Evolutionary conservation across 2,329 filamentous ascomycete species (phyloP).

Genomic region (Penicillium corylophilum): DNA sequence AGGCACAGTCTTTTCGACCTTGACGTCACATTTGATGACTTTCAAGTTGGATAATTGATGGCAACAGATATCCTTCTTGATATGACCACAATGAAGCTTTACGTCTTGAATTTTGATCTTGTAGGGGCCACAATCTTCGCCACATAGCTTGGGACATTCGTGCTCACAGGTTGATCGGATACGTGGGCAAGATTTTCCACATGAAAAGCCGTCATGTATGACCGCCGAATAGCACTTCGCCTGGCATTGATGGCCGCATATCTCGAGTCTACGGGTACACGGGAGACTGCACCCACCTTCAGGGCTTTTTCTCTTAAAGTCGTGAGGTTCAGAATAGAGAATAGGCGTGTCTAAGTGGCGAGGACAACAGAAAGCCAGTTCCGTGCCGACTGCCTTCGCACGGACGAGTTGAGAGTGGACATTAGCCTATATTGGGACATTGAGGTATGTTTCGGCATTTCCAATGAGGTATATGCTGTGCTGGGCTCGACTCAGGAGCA

Average conservation of each 20-base stretch:
- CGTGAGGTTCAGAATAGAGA: constrained; percentile 3
- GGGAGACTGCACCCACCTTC: constrained; percentile 12
- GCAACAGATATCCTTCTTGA: neutral
- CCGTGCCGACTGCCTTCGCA: constrained; percentile 1
- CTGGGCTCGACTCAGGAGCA: constrained; percentile 51
- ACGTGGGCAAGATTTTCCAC: constrained; percentile 8
- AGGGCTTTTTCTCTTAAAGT: constrained; percentile 9
- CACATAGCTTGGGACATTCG: constrained; percentile 9
- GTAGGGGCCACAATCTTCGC: constrained; percentile 8
- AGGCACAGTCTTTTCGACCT: constrained; percentile 5
- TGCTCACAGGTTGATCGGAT: constrained; percentile 8
- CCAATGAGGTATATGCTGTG: constrained; percentile 13
- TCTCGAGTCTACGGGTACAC: constrained; percentile 8
- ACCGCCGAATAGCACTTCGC: constrained; percentile 9
- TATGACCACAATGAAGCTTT: constrained; percentile 10
- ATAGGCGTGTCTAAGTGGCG: constrained; percentile 6
- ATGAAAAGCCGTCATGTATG: constrained; percentile 8
- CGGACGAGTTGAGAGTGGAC: constrained; percentile 1
- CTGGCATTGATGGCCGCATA: constrained; percentile 14
- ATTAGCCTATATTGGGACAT: constrained; percentile 12
- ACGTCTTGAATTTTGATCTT: constrained; percentile 3
- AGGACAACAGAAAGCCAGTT: constrained; percentile 8
- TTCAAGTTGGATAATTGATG: neutral
- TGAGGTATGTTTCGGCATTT: constrained; percentile 9
- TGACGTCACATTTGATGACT: neutral